Percentiles rank a stretch among this genome's conserved stretches.
Evolutionary conservation across 495 filamentous ascomycete genomes (phyloP).

Genomic region (Parachaetomium inaequale): DNA sequence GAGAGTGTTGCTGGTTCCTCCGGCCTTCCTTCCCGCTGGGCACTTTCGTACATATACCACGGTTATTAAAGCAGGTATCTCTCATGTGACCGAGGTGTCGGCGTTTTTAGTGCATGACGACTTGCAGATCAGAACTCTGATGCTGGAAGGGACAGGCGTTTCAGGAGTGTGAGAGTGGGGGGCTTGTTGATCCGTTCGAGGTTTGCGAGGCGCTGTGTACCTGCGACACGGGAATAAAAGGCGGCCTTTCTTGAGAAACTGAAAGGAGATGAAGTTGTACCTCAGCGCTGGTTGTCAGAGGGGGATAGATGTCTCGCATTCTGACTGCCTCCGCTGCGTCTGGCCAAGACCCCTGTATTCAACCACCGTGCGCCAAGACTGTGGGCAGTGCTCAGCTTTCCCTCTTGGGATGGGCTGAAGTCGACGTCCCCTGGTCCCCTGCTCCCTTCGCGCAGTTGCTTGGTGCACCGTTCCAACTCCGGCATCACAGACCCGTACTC

Average conservation of each 20-base stretch:
- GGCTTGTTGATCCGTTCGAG: not conserved
- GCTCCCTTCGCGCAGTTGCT: constrained; percentile 1
- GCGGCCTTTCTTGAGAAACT: not conserved
- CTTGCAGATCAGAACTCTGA: not conserved
- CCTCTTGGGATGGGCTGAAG: constrained; percentile 15
- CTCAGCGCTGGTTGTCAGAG: no score
- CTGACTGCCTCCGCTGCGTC: no score
- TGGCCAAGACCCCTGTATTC: not conserved
- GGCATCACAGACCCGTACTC: not conserved
- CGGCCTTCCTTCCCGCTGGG: no score
- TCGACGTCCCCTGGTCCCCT: not conserved
- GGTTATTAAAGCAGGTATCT: no score
- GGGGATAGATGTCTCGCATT: no score
- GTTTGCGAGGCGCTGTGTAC: not conserved
- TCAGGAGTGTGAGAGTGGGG: constrained; percentile 3
- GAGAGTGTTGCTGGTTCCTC: no score
- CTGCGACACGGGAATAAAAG: not conserved
- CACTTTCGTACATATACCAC: no score
- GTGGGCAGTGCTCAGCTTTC: constrained; percentile 18
- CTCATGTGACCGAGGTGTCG: no score
- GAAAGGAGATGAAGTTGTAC: no score
- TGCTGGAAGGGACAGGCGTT: constrained; percentile 1
- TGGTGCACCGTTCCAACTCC: not conserved
- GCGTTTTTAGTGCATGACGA: not conserved
- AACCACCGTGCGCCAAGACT: not conserved